Percentiles rank a stretch among this genome's conserved stretches.
phyloP scores from a whole-genome alignment of 2,329 filamentous ascomycete species.

The Penicillium sp. region DNA sequence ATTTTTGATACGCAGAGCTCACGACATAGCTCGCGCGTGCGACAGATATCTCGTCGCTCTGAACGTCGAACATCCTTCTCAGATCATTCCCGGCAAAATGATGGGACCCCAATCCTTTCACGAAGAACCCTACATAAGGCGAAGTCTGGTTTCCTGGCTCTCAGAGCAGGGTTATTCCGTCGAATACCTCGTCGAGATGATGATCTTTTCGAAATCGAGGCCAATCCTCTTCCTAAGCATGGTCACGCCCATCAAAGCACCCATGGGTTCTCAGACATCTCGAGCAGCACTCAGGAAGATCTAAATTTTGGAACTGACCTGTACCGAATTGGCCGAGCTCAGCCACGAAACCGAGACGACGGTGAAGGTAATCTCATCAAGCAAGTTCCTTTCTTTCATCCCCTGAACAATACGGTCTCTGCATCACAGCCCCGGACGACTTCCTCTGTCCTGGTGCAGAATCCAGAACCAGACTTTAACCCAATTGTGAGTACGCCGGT shows the following conservation, averaged over 20 bases:
- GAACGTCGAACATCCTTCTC: constrained; percentile 19
- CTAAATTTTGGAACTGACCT: constrained; percentile 22
- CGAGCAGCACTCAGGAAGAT: constrained; percentile 28
- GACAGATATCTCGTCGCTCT: constrained; percentile 17
- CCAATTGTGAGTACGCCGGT: neutral
- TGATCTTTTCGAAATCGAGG: neutral
- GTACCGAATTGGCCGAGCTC: constrained; percentile 15
- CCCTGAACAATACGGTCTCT: constrained; percentile 9
- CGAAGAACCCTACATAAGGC: constrained; percentile 38
- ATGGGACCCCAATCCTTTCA: constrained; percentile 34
- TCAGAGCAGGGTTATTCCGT: constrained; percentile 34
- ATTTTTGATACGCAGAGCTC: constrained; percentile 42
- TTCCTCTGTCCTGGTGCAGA: neutral
- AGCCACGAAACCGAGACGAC: neutral
- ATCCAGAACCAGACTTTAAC: neutral
- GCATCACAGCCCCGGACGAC: constrained; percentile 2
- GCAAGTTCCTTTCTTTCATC: constrained; percentile 6
- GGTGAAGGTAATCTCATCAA: neutral
- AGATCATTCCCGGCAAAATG: constrained; percentile 23
- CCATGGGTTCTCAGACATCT: constrained; percentile 15
- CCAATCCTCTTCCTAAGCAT: neutral
- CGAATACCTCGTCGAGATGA: constrained; percentile 16
- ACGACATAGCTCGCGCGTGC: constrained; percentile 38
- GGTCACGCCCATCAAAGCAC: constrained; percentile 4
- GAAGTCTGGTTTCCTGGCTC: constrained; percentile 36